Evolutionary conservation across 352 stramenopile species (phyloP).

Genomic region (Phytophthora cactorum): DNA sequence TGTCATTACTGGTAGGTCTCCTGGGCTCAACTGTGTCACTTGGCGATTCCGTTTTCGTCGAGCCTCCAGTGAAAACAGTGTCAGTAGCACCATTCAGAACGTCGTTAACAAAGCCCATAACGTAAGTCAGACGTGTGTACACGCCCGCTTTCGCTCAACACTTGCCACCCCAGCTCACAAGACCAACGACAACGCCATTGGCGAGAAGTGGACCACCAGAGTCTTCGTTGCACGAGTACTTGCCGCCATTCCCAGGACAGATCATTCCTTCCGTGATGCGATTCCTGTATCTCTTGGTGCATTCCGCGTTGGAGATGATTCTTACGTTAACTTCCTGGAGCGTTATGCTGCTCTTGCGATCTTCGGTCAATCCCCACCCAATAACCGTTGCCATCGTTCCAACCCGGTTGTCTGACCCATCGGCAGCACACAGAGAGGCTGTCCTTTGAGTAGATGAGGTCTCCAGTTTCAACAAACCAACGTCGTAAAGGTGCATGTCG

Average conservation of each 20-base stretch:
- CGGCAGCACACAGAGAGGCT: no score
- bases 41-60: background rate
- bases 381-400: constrained; percentile 52
- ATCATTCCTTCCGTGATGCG: constrained; percentile 66
- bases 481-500: no score
- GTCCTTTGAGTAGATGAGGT: no score
- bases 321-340: no score
- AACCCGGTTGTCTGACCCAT: constrained; percentile 33
- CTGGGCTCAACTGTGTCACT: no score
- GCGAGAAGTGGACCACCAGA: constrained; percentile 60
- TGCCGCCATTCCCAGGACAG: constrained; percentile 53
- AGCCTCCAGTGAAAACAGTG: background rate
- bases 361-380: constrained; percentile 57
- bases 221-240: constrained; percentile 70
- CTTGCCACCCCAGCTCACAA: constrained; percentile 21
- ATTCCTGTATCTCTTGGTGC: no score
- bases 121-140: background rate
- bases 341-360: constrained; percentile 4
- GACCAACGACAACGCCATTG: constrained; percentile 49
- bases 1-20: no score
- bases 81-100: background rate
- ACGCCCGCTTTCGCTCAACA: background rate
- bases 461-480: no score
- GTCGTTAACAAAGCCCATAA: background rate
- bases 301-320: no score